A percentile compares a stretch with the other conserved stretches of the same genome.
These are phyloP conservation scores for Colletotrichum falcatum DNA, from an alignment of 2,329 filamentous ascomycete species.

Conservation along the genomic window DNA sequence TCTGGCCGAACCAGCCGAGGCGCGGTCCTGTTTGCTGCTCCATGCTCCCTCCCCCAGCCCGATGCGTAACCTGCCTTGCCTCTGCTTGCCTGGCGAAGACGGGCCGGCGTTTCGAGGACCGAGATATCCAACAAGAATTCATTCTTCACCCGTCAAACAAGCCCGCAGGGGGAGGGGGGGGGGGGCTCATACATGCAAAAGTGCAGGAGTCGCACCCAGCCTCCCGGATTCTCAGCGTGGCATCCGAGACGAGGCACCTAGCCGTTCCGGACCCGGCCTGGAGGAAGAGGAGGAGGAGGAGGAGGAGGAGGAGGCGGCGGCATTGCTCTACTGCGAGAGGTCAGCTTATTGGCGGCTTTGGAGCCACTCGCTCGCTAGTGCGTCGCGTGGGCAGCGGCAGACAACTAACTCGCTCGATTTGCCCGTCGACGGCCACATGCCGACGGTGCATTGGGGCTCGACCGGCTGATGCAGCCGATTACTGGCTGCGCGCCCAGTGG, in stretches of 20 bases:
- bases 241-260: slow-evolving; percentile 2
- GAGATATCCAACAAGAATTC: neutral
- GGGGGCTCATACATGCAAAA: neutral
- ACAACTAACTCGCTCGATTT: neutral
- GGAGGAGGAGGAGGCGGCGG: neutral
- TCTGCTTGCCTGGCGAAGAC: neutral
- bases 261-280: neutral
- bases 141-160: neutral
- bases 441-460: neutral
- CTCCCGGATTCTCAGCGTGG: neutral
- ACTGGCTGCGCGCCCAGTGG: neutral
- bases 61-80: neutral
- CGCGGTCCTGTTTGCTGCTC: neutral
- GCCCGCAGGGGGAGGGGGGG: neutral
- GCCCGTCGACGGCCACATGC: neutral
- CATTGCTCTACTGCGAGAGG: neutral
- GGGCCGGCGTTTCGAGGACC: neutral
- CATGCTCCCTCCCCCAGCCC: neutral
- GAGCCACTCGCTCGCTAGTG: neutral
- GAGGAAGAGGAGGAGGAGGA: neutral
- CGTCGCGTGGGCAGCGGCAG: neutral
- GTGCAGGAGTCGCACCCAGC: neutral
- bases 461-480: neutral
- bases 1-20: neutral
- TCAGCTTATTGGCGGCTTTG: neutral